Percentiles rank a stretch among this genome's conserved stretches.
phyloP scores from a whole-genome alignment of 2,329 filamentous ascomycete genomes.

The Nemania sp. region DNA sequence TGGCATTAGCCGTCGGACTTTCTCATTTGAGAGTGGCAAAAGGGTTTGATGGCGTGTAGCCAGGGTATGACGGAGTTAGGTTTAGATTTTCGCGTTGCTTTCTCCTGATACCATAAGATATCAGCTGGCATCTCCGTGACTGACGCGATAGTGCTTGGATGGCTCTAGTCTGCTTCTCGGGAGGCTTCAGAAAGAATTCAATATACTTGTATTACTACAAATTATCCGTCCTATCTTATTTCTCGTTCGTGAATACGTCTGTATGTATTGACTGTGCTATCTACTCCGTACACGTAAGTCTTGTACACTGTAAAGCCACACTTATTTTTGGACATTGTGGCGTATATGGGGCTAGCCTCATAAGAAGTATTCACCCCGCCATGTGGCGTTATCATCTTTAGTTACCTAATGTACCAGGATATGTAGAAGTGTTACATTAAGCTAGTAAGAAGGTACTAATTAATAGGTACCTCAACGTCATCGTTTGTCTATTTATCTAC shows the following conservation, averaged over 20 bases:
- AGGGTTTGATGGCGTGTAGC: slow-evolving; percentile 11
- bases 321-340: too few species aligned
- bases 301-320: too few species aligned
- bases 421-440: too few species aligned
- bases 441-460: too few species aligned
- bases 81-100: slow-evolving; percentile 26
- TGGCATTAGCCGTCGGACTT: slow-evolving; percentile 47
- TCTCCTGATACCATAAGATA: neutral
- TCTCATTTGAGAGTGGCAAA: slow-evolving; percentile 27
- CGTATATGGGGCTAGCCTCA: too few species aligned
- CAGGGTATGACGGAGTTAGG: slow-evolving; percentile 28
- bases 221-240: neutral
- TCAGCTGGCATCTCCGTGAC: slow-evolving; percentile 9
- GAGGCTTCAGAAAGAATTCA: slow-evolving; percentile 13
- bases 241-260: neutral
- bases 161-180: slow-evolving; percentile 19
- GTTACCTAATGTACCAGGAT: too few species aligned
- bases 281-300: too few species aligned
- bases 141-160: slow-evolving; percentile 8
- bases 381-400: too few species aligned
- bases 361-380: too few species aligned
- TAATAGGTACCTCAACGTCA: slow-evolving; percentile 33
- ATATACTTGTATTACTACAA: slow-evolving; percentile 19
- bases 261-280: too few species aligned
- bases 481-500: too few species aligned